phyloP scores from a whole-genome alignment of 2,329 filamentous ascomycete species.

The Nemania sp. region DNA sequence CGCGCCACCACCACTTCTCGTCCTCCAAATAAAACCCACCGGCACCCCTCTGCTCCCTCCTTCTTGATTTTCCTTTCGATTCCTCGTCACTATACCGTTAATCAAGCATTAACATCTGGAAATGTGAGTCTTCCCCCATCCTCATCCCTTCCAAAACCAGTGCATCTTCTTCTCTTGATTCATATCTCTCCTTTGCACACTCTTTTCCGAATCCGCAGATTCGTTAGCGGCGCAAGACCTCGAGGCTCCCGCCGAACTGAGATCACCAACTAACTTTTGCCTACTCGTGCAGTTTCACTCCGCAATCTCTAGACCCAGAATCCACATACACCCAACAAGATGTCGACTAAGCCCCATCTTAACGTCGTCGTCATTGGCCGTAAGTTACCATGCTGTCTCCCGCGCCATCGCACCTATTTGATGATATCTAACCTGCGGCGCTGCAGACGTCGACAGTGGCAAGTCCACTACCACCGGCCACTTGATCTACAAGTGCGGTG shows the following conservation, averaged over 20 bases:
- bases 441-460: constrained; percentile 60
- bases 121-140: constrained; percentile 44
- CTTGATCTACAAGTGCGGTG: constrained; percentile 99
- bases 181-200: neutral
- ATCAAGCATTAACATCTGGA: constrained; percentile 56
- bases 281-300: constrained; percentile 28
- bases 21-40: constrained; percentile 43
- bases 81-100: constrained; percentile 56
- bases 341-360: constrained; percentile 83
- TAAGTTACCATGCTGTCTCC: constrained; percentile 47
- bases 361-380: constrained; percentile 93
- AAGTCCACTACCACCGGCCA: constrained; percentile 73
- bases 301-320: constrained; percentile 52
- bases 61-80: constrained; percentile 49
- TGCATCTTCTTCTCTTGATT: constrained; percentile 14
- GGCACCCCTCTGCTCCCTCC: constrained; percentile 41
- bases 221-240: neutral
- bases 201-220: neutral
- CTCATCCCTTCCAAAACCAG: constrained; percentile 21
- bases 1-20: constrained; percentile 30
- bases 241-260: neutral
- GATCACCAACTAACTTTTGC: constrained; percentile 24
- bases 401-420: neutral
- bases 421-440: constrained; percentile 33
- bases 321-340: constrained; percentile 30